Evolutionary conservation across 306 rosid genomes (phyloP).

Genomic region (Quercus ilex): DNA sequence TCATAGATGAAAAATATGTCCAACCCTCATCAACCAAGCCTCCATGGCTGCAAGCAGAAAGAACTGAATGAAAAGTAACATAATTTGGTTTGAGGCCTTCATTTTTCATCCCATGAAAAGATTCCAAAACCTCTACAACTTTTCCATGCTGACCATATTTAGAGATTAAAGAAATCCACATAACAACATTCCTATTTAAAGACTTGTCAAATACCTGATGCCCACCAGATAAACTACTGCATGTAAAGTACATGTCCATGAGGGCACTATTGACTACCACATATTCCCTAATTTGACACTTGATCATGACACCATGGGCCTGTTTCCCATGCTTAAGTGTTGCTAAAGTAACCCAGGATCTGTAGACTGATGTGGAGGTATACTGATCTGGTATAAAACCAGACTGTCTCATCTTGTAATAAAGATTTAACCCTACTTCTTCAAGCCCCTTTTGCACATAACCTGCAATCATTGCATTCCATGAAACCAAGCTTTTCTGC

Average conservation of each 20-base stretch:
- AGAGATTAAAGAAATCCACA: constrained; percentile 70
- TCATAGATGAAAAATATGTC: constrained; percentile 65
- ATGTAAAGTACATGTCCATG: constrained; percentile 75
- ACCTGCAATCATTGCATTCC: constrained; percentile 70
- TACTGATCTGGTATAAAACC: constrained; percentile 71
- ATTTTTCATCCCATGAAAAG: constrained; percentile 49
- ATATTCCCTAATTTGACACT: constrained; percentile 56
- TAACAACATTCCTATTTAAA: constrained; percentile 53
- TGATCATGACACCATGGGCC: constrained; percentile 56
- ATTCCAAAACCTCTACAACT: constrained; percentile 56
- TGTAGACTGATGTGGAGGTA: constrained; percentile 71
- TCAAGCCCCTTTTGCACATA: constrained; percentile 55
- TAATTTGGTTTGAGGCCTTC: constrained; percentile 66
- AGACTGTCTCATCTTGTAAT: constrained; percentile 56
- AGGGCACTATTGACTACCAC: constrained; percentile 63
- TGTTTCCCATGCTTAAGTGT: constrained; percentile 65
- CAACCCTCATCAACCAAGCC: constrained; percentile 65
- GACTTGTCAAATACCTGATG: constrained; percentile 49
- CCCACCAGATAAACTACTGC: constrained; percentile 61
- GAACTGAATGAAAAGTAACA: constrained; percentile 80
- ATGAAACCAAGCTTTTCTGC: constrained; percentile 49
- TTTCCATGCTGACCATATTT: constrained; percentile 79
- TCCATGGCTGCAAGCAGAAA: constrained; percentile 78
- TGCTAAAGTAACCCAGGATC: constrained; percentile 71
- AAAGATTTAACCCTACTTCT: constrained; percentile 53